phyloP scores from a whole-genome alignment of 768 basidiomycete genomes.

The Suillus occidentalis region DNA sequence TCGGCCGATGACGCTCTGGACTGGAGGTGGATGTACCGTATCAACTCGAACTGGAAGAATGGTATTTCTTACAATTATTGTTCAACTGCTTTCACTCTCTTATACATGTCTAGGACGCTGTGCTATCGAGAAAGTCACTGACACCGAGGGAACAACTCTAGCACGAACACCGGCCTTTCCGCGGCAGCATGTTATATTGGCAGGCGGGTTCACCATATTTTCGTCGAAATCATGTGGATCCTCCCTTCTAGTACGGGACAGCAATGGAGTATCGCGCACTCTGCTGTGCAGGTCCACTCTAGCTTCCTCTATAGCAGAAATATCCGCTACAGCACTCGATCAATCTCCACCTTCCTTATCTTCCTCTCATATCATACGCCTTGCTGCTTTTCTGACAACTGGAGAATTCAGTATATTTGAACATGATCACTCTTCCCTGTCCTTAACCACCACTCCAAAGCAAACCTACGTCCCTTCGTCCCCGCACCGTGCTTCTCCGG shows the following conservation, averaged over 20 bases:
- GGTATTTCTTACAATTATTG: slow-evolving; percentile 44
- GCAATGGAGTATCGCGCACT: slow-evolving; percentile 31
- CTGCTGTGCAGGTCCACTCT: slow-evolving; percentile 45
- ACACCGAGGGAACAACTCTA: slow-evolving; percentile 5
- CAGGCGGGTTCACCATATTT: slow-evolving; percentile 59
- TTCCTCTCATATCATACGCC: slow-evolving; percentile 33
- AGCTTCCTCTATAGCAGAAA: slow-evolving; percentile 33
- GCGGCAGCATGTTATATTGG: slow-evolving; percentile 50
- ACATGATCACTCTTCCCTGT: slow-evolving; percentile 46
- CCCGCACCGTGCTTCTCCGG: slow-evolving; percentile 42
- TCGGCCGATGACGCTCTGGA: slow-evolving; percentile 41
- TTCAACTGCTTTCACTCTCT: slow-evolving; percentile 17
- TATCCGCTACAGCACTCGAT: slow-evolving; percentile 72
- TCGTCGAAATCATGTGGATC: slow-evolving; percentile 26
- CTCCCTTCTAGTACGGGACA: slow-evolving; percentile 25
- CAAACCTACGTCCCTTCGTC: slow-evolving; percentile 48
- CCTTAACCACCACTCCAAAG: slow-evolving; percentile 39
- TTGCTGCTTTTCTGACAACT: slow-evolving; percentile 64
- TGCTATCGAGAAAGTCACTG: slow-evolving; percentile 38
- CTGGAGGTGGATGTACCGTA: slow-evolving; percentile 88
- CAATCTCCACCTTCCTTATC: slow-evolving; percentile 60
- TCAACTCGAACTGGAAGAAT: slow-evolving; percentile 79
- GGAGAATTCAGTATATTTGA: slow-evolving; percentile 67
- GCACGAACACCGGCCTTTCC: slow-evolving; percentile 14
- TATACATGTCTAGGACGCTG: slow-evolving; percentile 59